A percentile compares a stretch with the other conserved stretches of the same genome.
Conservation (phyloP, 306 rosid species). For the Trichosanthes truncata region DNA sequence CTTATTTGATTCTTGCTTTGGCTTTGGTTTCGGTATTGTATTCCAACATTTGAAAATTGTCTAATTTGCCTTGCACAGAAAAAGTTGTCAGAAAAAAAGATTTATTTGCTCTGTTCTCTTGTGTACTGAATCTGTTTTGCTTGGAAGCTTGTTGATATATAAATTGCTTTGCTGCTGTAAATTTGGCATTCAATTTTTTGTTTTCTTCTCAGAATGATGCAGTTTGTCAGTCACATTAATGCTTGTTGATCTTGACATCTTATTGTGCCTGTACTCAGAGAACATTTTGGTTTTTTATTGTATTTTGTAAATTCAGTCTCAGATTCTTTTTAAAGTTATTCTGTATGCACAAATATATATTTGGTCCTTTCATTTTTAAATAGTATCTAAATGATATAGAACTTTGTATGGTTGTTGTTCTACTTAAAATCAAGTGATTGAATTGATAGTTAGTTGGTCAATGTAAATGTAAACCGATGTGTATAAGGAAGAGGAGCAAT, state of each 20-base stretch:
- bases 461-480: background rate
- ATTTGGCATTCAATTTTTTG: background rate
- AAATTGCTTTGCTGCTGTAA: background rate
- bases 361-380: background rate
- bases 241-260: conserved; percentile 2
- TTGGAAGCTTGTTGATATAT: background rate
- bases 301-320: background rate
- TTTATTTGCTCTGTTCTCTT: background rate
- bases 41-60: background rate
- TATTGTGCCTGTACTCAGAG: background rate
- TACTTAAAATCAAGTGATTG: background rate
- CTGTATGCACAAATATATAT: background rate
- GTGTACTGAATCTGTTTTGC: conserved; percentile 4
- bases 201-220: background rate
- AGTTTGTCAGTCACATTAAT: background rate
- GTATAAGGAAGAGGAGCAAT: too few species aligned
- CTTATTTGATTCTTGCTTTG: background rate
- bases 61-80: background rate
- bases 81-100: conserved; percentile 5
- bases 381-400: background rate
- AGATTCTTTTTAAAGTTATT: background rate
- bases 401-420: background rate
- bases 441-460: background rate
- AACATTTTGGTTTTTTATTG: conserved; percentile 3
- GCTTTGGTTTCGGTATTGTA: background rate